Evolutionary conservation across 805 yeast species (phyloP), one percentile per base, ranked within the genome.

Genomic region (Candida montana): DNA sequence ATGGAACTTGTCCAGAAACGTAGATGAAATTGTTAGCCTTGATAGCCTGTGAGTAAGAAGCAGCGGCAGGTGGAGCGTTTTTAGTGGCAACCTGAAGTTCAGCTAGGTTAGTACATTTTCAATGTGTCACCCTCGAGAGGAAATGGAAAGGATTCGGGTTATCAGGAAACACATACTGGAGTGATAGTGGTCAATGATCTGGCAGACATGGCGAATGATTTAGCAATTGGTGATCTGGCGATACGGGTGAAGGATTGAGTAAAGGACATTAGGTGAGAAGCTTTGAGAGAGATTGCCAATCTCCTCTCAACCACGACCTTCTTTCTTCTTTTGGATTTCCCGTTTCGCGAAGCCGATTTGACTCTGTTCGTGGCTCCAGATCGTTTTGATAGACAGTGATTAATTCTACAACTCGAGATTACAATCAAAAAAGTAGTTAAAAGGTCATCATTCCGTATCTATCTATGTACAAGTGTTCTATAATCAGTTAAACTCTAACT

Each of bases 1-100:
- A 77, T 41, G 98, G 97, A 47, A 93, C 82, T 69, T 93, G 99
- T 42, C 99, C 99, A 40, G 96, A 86, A 44, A 93, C 88, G 63
- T 83, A 93, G 62, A 93, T 67, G 63, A 88, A 79, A 47, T 95
- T 77, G 64, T 86, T 87, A 55, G 81, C 95, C 69, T 85, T 89
- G 64, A 90, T 77, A 36, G 98, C 99, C 67, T 93, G 99, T 23
- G 96, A 87, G 66, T 91, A 91, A 12, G 96, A 79, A 30, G 96
- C 98, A 31, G 96, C 96, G 47, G 98, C 96, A 45, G 95, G 89
- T 52, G 99, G 98, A 29, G 98, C 96, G 52, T 70, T 71, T 49
- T 78, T 70, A 39, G 95, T 79, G 54, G 74, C 71, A 45, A 87
- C 81, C 74, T 71, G 59, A 56, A 39, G 55, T 26, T 40, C 11